Base-by-base conservation (phyloP, 805 yeast genomes). In the Starmerella gropengiesseri region DNA sequence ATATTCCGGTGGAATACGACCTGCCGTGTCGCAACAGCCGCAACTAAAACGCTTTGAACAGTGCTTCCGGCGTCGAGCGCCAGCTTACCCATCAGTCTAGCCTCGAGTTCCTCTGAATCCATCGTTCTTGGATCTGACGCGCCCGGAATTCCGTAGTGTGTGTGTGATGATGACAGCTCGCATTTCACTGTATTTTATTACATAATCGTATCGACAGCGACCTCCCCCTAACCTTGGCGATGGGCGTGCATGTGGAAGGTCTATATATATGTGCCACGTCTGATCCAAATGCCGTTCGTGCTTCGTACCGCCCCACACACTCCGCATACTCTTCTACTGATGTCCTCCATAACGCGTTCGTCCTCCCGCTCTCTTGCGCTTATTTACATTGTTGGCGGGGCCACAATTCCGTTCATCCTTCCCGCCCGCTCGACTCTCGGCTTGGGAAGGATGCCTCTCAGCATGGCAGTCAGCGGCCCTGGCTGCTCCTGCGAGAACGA, bases 321-420 rank as follows among this genome's bases (percentile, higher is more conserved):
- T n/a, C n/a, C n/a, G n/a, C n/a, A n/a, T n/a, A n/a, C n/a, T n/a
- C n/a, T n/a, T 30, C 33, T 14, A 4, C 41, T n/a, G 25, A 17
- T 3, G 20, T 35, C 25, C 40, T n/a, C 33, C 30, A n/a, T n/a
- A n/a, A n/a, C n/a, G n/a, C n/a, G 41, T 8, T 21, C 31, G 17
- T 39, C 39, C 16, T 41, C 51, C 13, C 36, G 31, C 23, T 25
- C 43, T 2, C 25, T 56, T 27, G 39, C 53, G n/a, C 42, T 48
- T 9, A 48, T 55, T 13, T 59, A 59, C 47, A 47, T 57, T 13
- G 43, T 51, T 16, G 40, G 54, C 21, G 59, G 58, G 22, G 37
- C 55, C 21, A 49, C 54, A 3, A 48, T 51, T 5, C 62, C 62
- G 12, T 59, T 59, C 36, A 35, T 55, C 7, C 49, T 58, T 37